Conservation (phyloP, 371 early-diverging fungal genomes). For the Conidiobolus incongruus region DNA sequence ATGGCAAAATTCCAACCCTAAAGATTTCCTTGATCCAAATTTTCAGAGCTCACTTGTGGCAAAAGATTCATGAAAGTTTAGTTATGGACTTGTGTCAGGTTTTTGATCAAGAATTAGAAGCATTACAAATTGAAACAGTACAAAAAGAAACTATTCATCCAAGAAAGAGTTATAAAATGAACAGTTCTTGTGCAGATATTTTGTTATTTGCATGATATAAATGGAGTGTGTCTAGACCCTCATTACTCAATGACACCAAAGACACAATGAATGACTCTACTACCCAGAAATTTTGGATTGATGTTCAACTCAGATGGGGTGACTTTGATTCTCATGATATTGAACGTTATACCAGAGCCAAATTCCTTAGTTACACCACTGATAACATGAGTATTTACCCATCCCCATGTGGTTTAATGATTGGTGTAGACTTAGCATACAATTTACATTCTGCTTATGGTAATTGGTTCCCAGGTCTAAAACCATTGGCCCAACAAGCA, state of each 20-base stretch:
- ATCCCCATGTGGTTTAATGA: conserved; percentile 89
- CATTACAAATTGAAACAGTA: conserved; percentile 93
- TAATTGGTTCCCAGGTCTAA: conserved; percentile 96
- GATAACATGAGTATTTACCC: conserved; percentile 97
- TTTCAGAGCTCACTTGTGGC: conserved; percentile 99
- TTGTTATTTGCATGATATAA: conserved; percentile 90
- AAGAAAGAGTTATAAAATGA: conserved; percentile 98
- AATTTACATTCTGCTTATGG: conserved; percentile 70
- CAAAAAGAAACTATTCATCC: conserved; percentile 98
- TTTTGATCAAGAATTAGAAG: conserved; percentile 93
- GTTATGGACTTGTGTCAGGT: conserved; percentile 89
- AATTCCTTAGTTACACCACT: conserved; percentile 93
- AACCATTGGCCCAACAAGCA: conserved; percentile 88
- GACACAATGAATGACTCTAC: conserved; percentile 91
- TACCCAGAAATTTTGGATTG: conserved; percentile 94
- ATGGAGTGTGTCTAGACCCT: conserved; percentile 90
- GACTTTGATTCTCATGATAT: conserved; percentile 97
- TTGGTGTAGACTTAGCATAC: conserved; percentile 95
- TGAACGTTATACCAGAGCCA: conserved; percentile 93
- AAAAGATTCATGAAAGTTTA: conserved; percentile 94
- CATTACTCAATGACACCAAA: conserved; percentile 66
- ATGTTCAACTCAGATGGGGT: conserved; percentile 97
- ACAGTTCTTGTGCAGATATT: conserved; percentile 79
- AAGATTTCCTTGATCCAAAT: conserved; percentile 97
- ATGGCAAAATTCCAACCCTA: conserved; percentile 98